A percentile compares a stretch with the other conserved stretches of the same genome.
Evolutionary conservation across 345 rosid genomes (phyloP).

Genomic region (Eutrema japonicum): DNA sequence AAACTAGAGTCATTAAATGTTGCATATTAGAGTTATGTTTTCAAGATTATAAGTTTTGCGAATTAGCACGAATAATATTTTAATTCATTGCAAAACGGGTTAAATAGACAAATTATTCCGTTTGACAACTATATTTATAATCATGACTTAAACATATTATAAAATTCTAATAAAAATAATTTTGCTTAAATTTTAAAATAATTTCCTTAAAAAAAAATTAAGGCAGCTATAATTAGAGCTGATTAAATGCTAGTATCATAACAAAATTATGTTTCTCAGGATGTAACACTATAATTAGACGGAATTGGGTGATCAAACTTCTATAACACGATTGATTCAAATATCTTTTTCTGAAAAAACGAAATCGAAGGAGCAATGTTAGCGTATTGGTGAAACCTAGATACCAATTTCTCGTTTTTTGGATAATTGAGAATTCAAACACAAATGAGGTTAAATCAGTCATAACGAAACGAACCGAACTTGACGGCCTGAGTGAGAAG

Average conservation of each 20-base stretch:
- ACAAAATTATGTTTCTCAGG: neutral
- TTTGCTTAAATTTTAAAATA: too few relatives aligned
- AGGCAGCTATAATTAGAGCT: too few relatives aligned
- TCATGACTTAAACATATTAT: too few relatives aligned
- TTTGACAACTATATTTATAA: too few relatives aligned
- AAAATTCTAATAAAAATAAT: too few relatives aligned
- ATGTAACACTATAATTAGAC: neutral
- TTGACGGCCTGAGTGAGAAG: conserved; percentile 76
- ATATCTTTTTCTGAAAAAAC: neutral
- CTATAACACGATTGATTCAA: neutral
- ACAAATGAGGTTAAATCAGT: conserved; percentile 9
- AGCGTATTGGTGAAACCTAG: neutral
- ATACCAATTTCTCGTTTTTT: neutral
- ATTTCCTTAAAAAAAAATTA: too few relatives aligned
- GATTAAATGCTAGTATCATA: neutral
- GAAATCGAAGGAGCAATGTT: neutral
- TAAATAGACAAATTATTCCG: too few relatives aligned
- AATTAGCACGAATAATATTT: too few relatives aligned
- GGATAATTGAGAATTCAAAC: neutral
- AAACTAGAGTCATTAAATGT: too few relatives aligned
- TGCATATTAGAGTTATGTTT: too few relatives aligned
- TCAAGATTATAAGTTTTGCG: too few relatives aligned
- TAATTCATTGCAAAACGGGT: too few relatives aligned
- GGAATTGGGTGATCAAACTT: neutral
- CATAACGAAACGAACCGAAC: conserved; percentile 60